These are phyloP conservation scores for Fusarium caatingaense DNA, from an alignment of 2,329 filamentous ascomycete genomes.

Conservation along the genomic window DNA sequence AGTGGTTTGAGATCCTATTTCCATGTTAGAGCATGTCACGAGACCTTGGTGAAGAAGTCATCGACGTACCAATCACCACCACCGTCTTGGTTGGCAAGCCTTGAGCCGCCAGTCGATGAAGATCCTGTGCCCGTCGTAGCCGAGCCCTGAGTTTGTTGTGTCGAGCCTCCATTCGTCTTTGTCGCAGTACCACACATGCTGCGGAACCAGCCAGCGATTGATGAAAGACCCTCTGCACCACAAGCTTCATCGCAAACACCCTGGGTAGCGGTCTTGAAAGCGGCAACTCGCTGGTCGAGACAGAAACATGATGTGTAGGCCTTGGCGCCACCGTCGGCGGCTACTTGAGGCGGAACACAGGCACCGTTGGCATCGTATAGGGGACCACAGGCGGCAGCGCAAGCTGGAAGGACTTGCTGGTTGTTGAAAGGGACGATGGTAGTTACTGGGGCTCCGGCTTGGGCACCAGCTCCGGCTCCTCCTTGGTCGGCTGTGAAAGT, in stretches of 20 bases:
- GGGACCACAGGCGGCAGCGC: conserved; percentile 67
- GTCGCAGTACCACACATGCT: conserved; percentile 67
- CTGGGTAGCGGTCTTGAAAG: conserved; percentile 66
- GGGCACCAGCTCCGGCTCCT: conserved; percentile 4
- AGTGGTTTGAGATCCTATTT: conserved; percentile 74
- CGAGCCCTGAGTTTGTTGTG: conserved; percentile 14
- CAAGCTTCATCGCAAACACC: conserved; percentile 74
- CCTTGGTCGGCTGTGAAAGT: conserved; percentile 22
- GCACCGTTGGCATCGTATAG: conserved; percentile 77
- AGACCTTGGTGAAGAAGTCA: neutral
- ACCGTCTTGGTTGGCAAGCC: conserved; percentile 44
- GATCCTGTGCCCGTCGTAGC: conserved; percentile 29
- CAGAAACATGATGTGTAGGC: conserved; percentile 81
- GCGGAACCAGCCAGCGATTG: conserved; percentile 77
- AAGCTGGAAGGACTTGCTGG: conserved; percentile 65
- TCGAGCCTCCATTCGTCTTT: conserved; percentile 26
- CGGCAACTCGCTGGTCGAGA: conserved; percentile 66
- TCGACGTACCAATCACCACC: conserved; percentile 61
- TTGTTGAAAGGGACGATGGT: conserved; percentile 67
- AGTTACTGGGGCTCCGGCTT: conserved; percentile 47
- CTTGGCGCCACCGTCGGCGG: conserved; percentile 58
- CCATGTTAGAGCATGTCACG: conserved; percentile 5
- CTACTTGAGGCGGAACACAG: conserved; percentile 71
- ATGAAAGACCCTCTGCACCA: conserved; percentile 57
- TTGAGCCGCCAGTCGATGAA: conserved; percentile 16